Evolutionary conservation across 352 stramenopile species (phyloP).

Genomic region (Phytophthora capsici): DNA sequence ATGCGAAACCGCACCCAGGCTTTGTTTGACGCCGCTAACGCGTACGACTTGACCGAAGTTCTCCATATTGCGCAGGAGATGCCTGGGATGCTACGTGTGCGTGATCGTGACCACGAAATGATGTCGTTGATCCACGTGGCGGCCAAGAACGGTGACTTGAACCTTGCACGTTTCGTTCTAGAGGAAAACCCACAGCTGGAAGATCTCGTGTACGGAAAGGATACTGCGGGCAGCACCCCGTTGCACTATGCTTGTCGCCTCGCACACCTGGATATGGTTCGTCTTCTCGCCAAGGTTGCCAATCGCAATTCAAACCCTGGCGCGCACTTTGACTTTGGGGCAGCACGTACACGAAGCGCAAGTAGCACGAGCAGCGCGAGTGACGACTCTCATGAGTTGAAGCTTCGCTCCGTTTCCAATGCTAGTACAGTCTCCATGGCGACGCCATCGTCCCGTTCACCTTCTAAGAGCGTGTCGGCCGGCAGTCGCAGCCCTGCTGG

Average conservation of each 20-base stretch:
- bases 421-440: slow-evolving; percentile 46
- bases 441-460: slow-evolving; percentile 51
- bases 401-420: slow-evolving; percentile 68
- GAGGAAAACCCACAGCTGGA: slow-evolving; percentile 86
- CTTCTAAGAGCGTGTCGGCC: slow-evolving; percentile 56
- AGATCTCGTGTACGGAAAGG: slow-evolving; percentile 85
- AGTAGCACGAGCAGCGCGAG: slow-evolving; percentile 70
- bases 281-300: slow-evolving; percentile 82
- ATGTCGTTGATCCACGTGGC: slow-evolving; percentile 91
- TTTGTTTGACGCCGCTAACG: slow-evolving; percentile 79
- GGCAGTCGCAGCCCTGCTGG: slow-evolving; percentile 36
- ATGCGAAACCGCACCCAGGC: slow-evolving; percentile 83
- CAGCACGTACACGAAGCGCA: slow-evolving; percentile 60
- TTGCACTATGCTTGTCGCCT: slow-evolving; percentile 84
- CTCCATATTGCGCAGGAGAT: slow-evolving; percentile 85
- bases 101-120: slow-evolving; percentile 79
- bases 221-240: slow-evolving; percentile 79
- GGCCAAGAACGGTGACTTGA: slow-evolving; percentile 86
- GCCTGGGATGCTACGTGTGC: slow-evolving; percentile 80
- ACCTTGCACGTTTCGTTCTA: slow-evolving; percentile 82
- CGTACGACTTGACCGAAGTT: slow-evolving; percentile 81
- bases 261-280: slow-evolving; percentile 86
- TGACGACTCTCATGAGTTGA: slow-evolving; percentile 47
- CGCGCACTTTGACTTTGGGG: slow-evolving; percentile 53
- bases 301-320: slow-evolving; percentile 80